Evolutionary conservation across 169 alveolate species (phyloP), one percentile per base, ranked within the genome.

Genomic region (Cryptosporidium bovis): DNA sequence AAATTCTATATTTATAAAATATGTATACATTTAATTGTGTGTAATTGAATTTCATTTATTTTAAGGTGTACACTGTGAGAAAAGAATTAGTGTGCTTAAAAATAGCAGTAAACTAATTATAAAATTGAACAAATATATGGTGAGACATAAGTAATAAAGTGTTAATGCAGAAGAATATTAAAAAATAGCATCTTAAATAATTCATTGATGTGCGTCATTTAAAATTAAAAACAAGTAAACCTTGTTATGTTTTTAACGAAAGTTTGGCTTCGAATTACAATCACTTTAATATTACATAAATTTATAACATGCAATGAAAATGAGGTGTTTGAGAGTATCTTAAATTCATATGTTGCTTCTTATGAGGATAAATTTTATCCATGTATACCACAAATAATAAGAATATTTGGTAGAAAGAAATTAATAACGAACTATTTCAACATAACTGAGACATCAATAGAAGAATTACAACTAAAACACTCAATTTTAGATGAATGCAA

Each of bases 351-450:
- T 77, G 51, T 44, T 48, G 15, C 77, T 20, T 51, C 53, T 36
- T 58, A 58, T 36, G 64, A 44, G 13, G 87, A 77, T 4, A 44
- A 13, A 8, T 77, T 60, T 29, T 77, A 60, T 62, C 87, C 87
- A 24, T 58, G 40, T 40, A 62, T 77, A n/a, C 87, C 87, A 40
- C 87, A 77, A 51, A 12, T 77, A 5, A 34, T 60, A 3, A 18
- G 29, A 40, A 48, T 62, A 20, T 20, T 77, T 51, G 71, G 77
- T 0, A 77, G 87, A 77, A 27, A 77, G 5, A 29, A 44, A 12
- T 34, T 77, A 16, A 56, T 77, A 6, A 13, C 64, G n/a, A 62
- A 60, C 36, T 62, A 46, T 15, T 44, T 58, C 18, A 16, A 20
- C 16, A 20, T 44, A 18, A 62, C 0, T 24, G 67, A 62, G 18